Evolutionary conservation across 257 asterid genomes (phyloP).

Genomic region (Scutellaria barbata): DNA sequence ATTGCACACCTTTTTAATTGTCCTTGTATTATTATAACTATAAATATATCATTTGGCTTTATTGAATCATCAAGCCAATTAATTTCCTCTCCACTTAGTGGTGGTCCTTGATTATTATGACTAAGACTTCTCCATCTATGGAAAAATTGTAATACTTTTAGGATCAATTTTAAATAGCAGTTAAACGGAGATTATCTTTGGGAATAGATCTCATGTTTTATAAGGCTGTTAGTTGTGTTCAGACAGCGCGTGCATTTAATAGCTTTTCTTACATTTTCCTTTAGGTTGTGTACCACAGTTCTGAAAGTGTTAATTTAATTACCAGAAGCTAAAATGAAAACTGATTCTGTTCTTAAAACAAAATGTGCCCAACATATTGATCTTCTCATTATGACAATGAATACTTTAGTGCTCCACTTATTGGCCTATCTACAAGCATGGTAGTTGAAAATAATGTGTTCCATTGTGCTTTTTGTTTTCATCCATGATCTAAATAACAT

Average conservation of each 20-base stretch:
- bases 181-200: slow-evolving; percentile 13
- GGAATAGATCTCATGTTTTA: not conserved
- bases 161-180: not conserved
- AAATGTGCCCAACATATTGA: slow-evolving; percentile 3
- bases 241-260: slow-evolving; percentile 9
- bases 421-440: slow-evolving; percentile 5
- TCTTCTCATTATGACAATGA: slow-evolving; percentile 22
- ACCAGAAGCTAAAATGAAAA: slow-evolving; percentile 10
- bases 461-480: not conserved
- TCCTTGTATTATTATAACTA: slow-evolving; percentile 26
- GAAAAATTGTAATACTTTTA: not conserved
- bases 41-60: slow-evolving; percentile 33
- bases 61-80: slow-evolving; percentile 29
- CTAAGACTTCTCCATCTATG: slow-evolving; percentile 6
- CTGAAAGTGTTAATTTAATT: slow-evolving; percentile 14
- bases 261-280: slow-evolving; percentile 5
- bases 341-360: not conserved
- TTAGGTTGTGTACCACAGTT: slow-evolving; percentile 6
- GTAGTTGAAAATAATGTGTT: slow-evolving; percentile 4
- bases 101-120: slow-evolving; percentile 24
- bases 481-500: not conserved
- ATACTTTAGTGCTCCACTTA: slow-evolving; percentile 14
- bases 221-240: slow-evolving; percentile 22
- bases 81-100: slow-evolving; percentile 26
- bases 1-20: slow-evolving; percentile 30